These are phyloP conservation scores for Elaphomyces granulatus DNA, from an alignment of 495 filamentous ascomycete genomes.

Conservation along the genomic window DNA sequence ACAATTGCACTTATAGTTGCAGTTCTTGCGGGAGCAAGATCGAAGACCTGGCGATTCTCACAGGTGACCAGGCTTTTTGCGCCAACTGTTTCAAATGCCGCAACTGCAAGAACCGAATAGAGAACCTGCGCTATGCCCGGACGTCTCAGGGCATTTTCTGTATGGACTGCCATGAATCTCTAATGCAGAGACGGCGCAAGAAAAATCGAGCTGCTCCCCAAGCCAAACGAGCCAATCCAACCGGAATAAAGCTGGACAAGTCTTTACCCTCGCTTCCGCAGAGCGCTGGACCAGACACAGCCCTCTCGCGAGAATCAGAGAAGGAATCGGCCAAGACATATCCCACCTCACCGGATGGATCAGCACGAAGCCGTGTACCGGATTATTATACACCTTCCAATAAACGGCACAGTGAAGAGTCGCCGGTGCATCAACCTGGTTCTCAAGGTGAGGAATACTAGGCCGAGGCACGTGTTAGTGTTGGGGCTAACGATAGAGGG, in stretches of 20 bases:
- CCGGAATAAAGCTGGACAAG: constrained; percentile 68
- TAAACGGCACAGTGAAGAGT: background rate
- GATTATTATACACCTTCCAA: constrained; percentile 4
- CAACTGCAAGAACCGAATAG: constrained; percentile 97
- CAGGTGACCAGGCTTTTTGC: constrained; percentile 98
- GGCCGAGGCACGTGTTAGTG: background rate
- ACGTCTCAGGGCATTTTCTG: constrained; percentile 99
- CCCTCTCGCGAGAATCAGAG: constrained; percentile 36
- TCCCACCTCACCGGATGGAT: constrained; percentile 56
- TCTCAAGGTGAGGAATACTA: constrained; percentile 13
- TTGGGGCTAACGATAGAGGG: background rate
- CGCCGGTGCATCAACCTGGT: constrained; percentile 2
- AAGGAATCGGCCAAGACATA: constrained; percentile 39
- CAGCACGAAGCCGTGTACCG: constrained; percentile 43
- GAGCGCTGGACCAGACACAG: constrained; percentile 44
- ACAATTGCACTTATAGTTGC: constrained; percentile 99
- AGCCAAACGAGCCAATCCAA: constrained; percentile 39
- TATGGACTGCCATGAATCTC: constrained; percentile 98
- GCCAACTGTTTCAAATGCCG: constrained; percentile 93
- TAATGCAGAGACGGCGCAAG: constrained; percentile 92
- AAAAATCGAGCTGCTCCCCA: constrained; percentile 43
- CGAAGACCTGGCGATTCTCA: constrained; percentile 94
- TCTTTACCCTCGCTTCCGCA: constrained; percentile 85
- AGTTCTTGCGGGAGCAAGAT: constrained; percentile 96
- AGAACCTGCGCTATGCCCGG: constrained; percentile 93